A percentile compares a stretch with the other conserved stretches of the same genome.
These are phyloP conservation scores for Backusella tuberculispora DNA, from an alignment of 192 early-diverging fungal genomes.

Conservation along the genomic window DNA sequence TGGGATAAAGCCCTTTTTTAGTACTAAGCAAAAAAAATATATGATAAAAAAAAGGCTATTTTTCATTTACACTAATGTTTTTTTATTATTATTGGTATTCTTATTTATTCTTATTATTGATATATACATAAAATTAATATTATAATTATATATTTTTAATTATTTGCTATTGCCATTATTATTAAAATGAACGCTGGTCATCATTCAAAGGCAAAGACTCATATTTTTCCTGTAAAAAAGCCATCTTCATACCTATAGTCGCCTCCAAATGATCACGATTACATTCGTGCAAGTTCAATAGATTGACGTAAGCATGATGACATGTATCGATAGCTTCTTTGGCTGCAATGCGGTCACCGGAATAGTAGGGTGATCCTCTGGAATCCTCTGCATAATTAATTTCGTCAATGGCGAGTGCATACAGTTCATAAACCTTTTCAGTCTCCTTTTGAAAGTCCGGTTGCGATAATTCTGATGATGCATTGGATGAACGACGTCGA, in stretches of 20 bases:
- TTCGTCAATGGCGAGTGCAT: constrained; percentile 22
- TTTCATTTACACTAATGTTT: background rate
- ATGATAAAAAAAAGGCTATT: no score
- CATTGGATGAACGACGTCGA: constrained; percentile 11
- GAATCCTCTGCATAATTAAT: constrained; percentile 46
- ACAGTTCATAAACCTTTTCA: constrained; percentile 13
- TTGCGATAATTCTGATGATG: constrained; percentile 5
- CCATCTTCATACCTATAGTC: constrained; percentile 9
- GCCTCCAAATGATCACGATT: constrained; percentile 1
- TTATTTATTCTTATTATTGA: background rate
- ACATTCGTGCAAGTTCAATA: constrained; percentile 22
- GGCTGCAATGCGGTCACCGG: constrained; percentile 45
- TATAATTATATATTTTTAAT: no score
- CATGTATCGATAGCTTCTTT: constrained; percentile 42
- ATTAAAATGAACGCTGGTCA: constrained; percentile 11
- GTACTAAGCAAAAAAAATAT: no score
- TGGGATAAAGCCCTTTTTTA: no score
- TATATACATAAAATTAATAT: background rate
- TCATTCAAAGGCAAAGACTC: constrained; percentile 18
- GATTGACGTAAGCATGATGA: constrained; percentile 29
- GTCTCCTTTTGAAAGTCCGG: constrained; percentile 18
- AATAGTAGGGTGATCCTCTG: constrained; percentile 48
- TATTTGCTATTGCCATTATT: no score
- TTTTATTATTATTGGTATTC: constrained; percentile 7
- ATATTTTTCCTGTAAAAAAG: constrained; percentile 18